A percentile compares a stretch with the other conserved stretches of the same genome.
phyloP scores from a whole-genome alignment of 345 rosid genomes.

The Capsella bursapastoris region DNA sequence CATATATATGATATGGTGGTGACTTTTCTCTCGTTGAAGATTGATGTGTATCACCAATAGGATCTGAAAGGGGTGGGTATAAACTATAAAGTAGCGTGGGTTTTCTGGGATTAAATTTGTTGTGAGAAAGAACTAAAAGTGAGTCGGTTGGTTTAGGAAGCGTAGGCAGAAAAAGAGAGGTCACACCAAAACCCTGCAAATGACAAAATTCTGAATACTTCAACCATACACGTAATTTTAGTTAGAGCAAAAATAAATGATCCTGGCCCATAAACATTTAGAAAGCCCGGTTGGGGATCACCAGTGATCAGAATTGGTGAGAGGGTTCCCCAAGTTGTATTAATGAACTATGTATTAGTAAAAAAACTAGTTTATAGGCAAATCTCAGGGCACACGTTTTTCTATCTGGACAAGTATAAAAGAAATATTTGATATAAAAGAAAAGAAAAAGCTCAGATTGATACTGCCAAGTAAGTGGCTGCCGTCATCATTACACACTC shows the following conservation, averaged over 20 bases:
- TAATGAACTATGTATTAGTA: neutral
- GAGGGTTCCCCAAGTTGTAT: neutral
- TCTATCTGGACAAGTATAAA: conserved; percentile 14
- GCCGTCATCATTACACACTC: conserved; percentile 3
- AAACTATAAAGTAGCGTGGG: too few species aligned
- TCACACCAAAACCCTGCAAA: neutral
- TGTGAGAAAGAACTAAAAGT: neutral
- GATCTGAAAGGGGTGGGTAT: neutral
- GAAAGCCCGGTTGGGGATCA: neutral
- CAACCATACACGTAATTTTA: too few species aligned
- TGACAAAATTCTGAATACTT: neutral
- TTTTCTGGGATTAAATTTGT: neutral
- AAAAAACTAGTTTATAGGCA: conserved; percentile 3
- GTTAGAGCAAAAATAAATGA: neutral
- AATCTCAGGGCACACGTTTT: conserved; percentile 25
- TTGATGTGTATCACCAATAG: neutral
- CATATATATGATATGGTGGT: neutral
- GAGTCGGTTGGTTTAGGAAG: neutral
- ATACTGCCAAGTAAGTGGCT: conserved; percentile 26
- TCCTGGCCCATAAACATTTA: neutral
- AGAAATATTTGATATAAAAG: neutral
- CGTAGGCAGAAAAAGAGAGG: neutral
- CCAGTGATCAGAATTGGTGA: neutral
- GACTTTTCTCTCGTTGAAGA: neutral
- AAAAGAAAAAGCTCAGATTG: conserved; percentile 8